Evolutionary conservation across 495 filamentous ascomycete species (phyloP).

Genomic region (Daldinia loculata): DNA sequence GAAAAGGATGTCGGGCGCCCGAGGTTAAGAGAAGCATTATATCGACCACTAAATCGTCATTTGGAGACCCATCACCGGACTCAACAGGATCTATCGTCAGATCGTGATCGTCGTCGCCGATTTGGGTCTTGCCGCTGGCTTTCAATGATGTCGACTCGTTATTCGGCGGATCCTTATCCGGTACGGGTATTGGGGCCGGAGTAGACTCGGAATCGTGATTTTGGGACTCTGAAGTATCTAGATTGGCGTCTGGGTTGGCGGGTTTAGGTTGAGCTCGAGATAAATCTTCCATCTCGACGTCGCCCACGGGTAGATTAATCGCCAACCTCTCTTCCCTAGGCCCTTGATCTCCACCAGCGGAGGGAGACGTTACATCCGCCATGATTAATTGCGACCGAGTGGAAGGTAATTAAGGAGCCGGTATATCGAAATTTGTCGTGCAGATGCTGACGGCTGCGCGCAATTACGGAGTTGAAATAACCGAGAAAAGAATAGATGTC

Average conservation of each 20-base stretch:
- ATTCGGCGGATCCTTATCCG: slow-evolving; percentile 35
- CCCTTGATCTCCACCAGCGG: slow-evolving; percentile 42
- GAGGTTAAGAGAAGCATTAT: slow-evolving; percentile 83
- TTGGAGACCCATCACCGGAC: slow-evolving; percentile 50
- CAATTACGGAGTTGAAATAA: slow-evolving; percentile 20
- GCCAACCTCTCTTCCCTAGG: slow-evolving; percentile 34
- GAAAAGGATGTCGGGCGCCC: slow-evolving; percentile 85
- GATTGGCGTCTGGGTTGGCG: slow-evolving; percentile 34
- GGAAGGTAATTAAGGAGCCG: slow-evolving; percentile 11
- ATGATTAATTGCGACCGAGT: slow-evolving; percentile 35
- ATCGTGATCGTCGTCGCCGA: slow-evolving; percentile 42
- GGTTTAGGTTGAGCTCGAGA: slow-evolving; percentile 38
- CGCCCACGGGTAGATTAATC: slow-evolving; percentile 36
- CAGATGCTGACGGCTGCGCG: slow-evolving; percentile 26
- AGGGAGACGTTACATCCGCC: slow-evolving; percentile 38
- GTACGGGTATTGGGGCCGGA: slow-evolving; percentile 32
- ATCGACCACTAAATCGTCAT: slow-evolving; percentile 50
- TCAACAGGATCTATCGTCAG: slow-evolving; percentile 56
- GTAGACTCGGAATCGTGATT: slow-evolving; percentile 34
- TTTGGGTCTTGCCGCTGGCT: slow-evolving; percentile 30
- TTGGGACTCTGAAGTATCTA: slow-evolving; percentile 18
- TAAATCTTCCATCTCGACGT: slow-evolving; percentile 47
- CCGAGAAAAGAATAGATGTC: slow-evolving; percentile 35
- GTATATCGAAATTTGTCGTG: slow-evolving; percentile 11
- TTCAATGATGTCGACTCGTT: slow-evolving; percentile 36